A percentile compares a stretch with the other conserved stretches of the same genome.
phyloP scores from a whole-genome alignment of 192 early-diverging fungal genomes.

The Umbelopsis sp. region DNA sequence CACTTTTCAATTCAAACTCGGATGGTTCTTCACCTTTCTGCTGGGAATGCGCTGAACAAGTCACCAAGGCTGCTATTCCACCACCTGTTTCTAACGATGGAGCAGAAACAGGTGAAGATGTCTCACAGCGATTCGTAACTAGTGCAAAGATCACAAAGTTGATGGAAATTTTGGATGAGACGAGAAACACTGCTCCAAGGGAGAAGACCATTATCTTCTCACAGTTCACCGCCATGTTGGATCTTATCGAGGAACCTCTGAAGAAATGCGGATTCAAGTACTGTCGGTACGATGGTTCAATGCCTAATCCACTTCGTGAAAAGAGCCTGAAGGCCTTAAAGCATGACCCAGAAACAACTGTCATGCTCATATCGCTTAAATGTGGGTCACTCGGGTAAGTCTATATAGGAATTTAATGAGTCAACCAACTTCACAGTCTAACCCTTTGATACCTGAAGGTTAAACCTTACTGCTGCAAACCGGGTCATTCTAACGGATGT shows the following conservation, averaged over 20 bases:
- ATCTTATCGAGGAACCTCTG: conserved; percentile 52
- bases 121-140: conserved; percentile 26
- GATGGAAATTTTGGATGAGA: conserved; percentile 46
- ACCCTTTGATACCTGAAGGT: no score
- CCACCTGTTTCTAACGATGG: neutral
- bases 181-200: conserved; percentile 45
- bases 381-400: conserved; percentile 44
- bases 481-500: conserved; percentile 76
- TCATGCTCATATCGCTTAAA: conserved; percentile 62
- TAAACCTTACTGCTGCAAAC: conserved; percentile 76
- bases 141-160: conserved; percentile 46
- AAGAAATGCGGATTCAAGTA: conserved; percentile 37
- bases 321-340: conserved; percentile 64
- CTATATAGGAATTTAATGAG: neutral
- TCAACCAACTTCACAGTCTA: conserved; percentile 53
- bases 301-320: conserved; percentile 52
- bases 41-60: conserved; percentile 10
- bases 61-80: neutral
- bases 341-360: conserved; percentile 53
- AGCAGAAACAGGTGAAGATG: conserved; percentile 14
- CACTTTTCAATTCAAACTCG: neutral
- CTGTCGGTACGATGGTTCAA: conserved; percentile 43
- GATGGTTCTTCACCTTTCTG: conserved; percentile 19
- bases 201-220: conserved; percentile 65
- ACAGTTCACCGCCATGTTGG: conserved; percentile 56